phyloP scores from a whole-genome alignment of 2,329 filamentous ascomycete genomes.

The Metarhizium brunneum region DNA sequence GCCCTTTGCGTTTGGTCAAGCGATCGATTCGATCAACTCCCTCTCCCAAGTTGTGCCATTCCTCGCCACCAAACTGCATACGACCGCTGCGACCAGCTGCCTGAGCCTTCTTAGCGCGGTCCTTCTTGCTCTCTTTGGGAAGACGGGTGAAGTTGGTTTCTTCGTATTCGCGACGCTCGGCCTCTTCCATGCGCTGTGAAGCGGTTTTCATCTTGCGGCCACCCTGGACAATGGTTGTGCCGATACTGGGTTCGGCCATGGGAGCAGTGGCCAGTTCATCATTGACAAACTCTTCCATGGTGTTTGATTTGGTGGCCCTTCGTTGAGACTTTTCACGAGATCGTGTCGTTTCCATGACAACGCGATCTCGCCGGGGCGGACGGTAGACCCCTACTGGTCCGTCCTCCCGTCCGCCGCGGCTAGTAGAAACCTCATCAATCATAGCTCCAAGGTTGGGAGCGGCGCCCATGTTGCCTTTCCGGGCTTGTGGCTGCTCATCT shows the following conservation, averaged over 20 bases:
- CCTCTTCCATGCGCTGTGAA: slow-evolving; percentile 66
- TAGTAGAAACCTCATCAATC: slow-evolving; percentile 23
- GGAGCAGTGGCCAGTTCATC: slow-evolving; percentile 78
- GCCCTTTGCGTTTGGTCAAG: slow-evolving; percentile 62
- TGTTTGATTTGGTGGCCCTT: slow-evolving; percentile 63
- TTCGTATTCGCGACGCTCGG: slow-evolving; percentile 77
- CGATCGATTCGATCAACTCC: slow-evolving; percentile 80
- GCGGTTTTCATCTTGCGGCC: slow-evolving; percentile 74
- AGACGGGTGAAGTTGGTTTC: slow-evolving; percentile 86
- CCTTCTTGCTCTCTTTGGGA: slow-evolving; percentile 82
- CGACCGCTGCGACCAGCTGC: slow-evolving; percentile 38
- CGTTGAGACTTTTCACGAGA: slow-evolving; percentile 50
- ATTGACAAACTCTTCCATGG: slow-evolving; percentile 85
- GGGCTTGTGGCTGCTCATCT: slow-evolving; percentile 2
- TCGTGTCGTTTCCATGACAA: slow-evolving; percentile 67
- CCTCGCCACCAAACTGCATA: slow-evolving; percentile 79
- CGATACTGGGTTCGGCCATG: slow-evolving; percentile 79
- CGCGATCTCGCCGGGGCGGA: slow-evolving; percentile 80
- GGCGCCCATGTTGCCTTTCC: slow-evolving; percentile 15
- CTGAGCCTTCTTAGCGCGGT: slow-evolving; percentile 55
- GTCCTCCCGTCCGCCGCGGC: slow-evolving; percentile 18
- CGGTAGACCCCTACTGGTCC: slow-evolving; percentile 66
- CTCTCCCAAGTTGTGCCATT: slow-evolving; percentile 79
- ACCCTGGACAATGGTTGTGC: slow-evolving; percentile 72
- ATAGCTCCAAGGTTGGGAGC: slow-evolving; percentile 23